Conservation (phyloP, 192 early-diverging fungal genomes). For the Entrophospora sp. region DNA sequence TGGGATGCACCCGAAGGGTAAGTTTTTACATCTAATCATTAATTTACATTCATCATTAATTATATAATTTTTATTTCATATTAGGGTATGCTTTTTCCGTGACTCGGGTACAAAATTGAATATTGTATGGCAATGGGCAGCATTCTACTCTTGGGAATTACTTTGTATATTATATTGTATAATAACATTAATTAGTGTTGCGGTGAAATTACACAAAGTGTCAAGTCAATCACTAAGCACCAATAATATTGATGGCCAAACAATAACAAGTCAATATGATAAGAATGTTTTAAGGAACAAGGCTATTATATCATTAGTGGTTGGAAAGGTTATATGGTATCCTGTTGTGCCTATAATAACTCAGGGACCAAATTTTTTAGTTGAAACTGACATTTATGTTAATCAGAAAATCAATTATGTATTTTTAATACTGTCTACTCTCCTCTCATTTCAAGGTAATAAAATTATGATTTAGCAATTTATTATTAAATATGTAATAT, state of each 20-base stretch:
- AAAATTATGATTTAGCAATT: too few species aligned
- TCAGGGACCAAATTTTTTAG: not conserved
- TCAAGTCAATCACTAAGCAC: not conserved
- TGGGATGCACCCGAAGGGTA: too few species aligned
- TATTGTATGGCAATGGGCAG: slow-evolving; percentile 9
- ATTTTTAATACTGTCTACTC: not conserved
- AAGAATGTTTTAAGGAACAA: not conserved
- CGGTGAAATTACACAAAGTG: not conserved
- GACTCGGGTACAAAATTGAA: not conserved
- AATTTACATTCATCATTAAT: too few species aligned
- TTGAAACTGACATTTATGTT: not conserved
- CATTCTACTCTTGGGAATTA: not conserved
- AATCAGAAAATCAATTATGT: not conserved
- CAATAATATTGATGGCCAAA: too few species aligned
- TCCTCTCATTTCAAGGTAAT: not conserved
- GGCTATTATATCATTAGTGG: not conserved
- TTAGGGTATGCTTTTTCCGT: not conserved
- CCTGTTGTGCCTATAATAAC: not conserved
- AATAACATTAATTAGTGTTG: not conserved
- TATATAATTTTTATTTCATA: too few species aligned
- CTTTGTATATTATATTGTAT: not conserved
- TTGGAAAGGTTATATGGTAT: slow-evolving; percentile 8
- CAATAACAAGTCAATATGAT: too few species aligned
- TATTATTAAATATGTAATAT: not conserved
- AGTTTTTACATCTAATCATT: too few species aligned